Evolutionary conservation across 2,329 filamentous ascomycete species (phyloP), one percentile per base, ranked within the genome.

Genomic region (Cladophialophora yegresii): DNA sequence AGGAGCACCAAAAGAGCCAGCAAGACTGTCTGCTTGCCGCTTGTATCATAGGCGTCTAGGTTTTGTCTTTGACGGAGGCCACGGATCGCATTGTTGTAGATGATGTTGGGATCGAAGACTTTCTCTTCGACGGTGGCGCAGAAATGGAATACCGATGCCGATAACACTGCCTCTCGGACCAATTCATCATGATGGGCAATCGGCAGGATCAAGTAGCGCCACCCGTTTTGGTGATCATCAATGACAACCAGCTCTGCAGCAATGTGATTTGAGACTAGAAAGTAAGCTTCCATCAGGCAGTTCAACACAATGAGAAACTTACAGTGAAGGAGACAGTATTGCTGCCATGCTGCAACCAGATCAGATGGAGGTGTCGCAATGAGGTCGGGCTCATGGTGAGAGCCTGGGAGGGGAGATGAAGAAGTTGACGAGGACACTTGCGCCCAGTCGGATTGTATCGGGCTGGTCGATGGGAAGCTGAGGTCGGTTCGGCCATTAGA

Each of bases 171-270:
- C 5, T 30, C 23, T 30, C 40, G 9, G 13, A 58, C 23, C 16
- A 49, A 6, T 33, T 22, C 13, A 22, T 62, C 40, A n/a, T 54
- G 28, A 23, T 23, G 13, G 64, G 81, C 2, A 51, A 81, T 4
- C 72, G 64, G 64, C 2, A 63, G 32, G 32, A 57, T 54, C 6
- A 59, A 47, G 12, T 64, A 43, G 5, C 49, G 62, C 22, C 32
- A 57, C 10, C 53, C 50, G 32, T 64, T 61, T 26, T 43, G 30
- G 20, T 33, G 36, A 13, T 40, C 58, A 33, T 57, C 62, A 13
- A 57, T n/a, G 3, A 32, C 43, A 30, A 49, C 62, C 30, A 54
- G 33, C 22, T 22, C 49, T 9, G 43, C 28, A 33, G 40, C 22
- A 9, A 64, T 23, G 8, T 32, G 12, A n/a, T 23, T 5, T 10